Evolutionary conservation across 805 yeast species (phyloP), one percentile per base, ranked within the genome.

Genomic region (Kockiozyma suomiensis): DNA sequence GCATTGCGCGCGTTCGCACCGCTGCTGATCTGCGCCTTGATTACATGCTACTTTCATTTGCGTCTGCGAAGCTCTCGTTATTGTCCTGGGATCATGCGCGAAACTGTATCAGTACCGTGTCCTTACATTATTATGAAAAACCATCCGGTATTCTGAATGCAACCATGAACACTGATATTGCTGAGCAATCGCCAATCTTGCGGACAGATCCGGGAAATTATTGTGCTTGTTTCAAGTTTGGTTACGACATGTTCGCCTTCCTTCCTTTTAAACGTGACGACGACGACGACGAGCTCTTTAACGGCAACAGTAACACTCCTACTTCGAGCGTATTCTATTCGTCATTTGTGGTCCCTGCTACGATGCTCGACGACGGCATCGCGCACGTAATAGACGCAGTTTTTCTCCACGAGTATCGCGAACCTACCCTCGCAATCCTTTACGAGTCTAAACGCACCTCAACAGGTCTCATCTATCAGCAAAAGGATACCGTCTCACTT

Each of bases 71-170:
- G 70, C 69, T 91, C 41, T 88, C 96, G 0, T 74, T 92, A 17
- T 73, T 93, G 30, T 79, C 80, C 56, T 94, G 96, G 89, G 86
- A 90, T 68, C 72, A 73, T 3, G 72, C 69, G 3, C 70, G 68
- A n/a, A 78, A 83, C 64, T 68, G 81, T 0, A 77, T 93, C n/a
- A 77, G 81, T 26, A 89, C 97, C 0, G 80, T 84, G 0, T 88
- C 96, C 52, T 76, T 94, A 53, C 99, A 94, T 74, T 90, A 82
- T 71, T 94, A 92, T 72, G 97, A 93, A 68, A 82, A 83, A 46
- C 82, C 83, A 26, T 76, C 90, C 2, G 38, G 55, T 2, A 21
- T 58, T 8, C 19, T 40, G 19, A 46, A 21, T 13, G 56, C 56
- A 4, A 19, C 53, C n/a, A 4, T 52, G n/a, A 38, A 52, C 25